Evolutionary conservation across 345 rosid genomes (phyloP), one percentile per base, ranked within the genome.

Genomic region (Carallia pectinifolia): DNA sequence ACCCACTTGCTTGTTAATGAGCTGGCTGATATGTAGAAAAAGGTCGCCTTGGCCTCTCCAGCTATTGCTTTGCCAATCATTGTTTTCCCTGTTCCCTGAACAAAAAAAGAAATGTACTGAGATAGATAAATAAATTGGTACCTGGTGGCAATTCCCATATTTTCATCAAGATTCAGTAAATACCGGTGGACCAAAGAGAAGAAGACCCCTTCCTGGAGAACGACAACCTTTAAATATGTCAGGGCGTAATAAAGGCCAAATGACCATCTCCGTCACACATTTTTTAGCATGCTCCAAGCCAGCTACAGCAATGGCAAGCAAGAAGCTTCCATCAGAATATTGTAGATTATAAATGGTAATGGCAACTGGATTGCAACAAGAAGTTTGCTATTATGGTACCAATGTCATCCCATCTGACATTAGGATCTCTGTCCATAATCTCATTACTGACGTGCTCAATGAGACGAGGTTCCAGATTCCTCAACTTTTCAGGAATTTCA

Each of bases 1-100:
- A 89, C 99, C 99, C 97, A 95, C 61, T 92, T 95, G 91, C 99
- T 95, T 74, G 99, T 95, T 83, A 95, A 85, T 64, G 99, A 95
- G 83, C 99, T 95, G 31, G 99, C 96, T 73, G 97, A 92, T 76
- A 95, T 95, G 83, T 89, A 92, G 81, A 95, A 95, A 83, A 92
- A 95, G 4, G 99, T 95, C 74, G 99, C 99, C 77, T 92, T 91
- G 61, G 99, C 99, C 83, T 95, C 97, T 76, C 99, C 99, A 67
- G 97, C 99, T 70, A 95, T 92, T 79, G 99, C 99, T 85, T 94
- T 95, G 68, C 99, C 97, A 18, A 92, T 95, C 97, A 95, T 95
- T 16, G 97, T 95, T 83, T 95, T 95, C 37, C 99, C 97, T 12
- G 97, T 95, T 71, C 98, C 98, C 98, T 94, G 73, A 19, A 39